Conservation (phyloP, 441 rosid genomes). For the Sinapis alba region DNA sequence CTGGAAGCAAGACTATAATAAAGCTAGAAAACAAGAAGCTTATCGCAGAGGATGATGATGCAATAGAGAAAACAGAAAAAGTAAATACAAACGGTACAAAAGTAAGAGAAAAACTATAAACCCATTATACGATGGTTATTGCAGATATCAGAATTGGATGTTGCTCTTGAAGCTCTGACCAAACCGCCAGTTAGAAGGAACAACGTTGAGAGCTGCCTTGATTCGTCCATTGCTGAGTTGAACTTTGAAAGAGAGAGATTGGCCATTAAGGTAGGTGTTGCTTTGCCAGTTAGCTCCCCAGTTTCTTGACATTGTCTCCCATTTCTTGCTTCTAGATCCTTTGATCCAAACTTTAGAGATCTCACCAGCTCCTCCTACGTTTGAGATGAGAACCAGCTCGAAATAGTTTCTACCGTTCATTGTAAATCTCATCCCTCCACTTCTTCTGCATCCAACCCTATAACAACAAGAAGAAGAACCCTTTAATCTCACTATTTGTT, state of each 20-base stretch:
- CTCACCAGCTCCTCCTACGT: slow-evolving; percentile 72
- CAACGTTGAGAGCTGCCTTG: slow-evolving; percentile 46
- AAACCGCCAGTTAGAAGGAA: slow-evolving; percentile 66
- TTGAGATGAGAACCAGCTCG: slow-evolving; percentile 65
- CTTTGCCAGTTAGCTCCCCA: slow-evolving; percentile 81
- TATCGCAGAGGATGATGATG: slow-evolving; percentile 23
- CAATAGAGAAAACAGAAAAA: slow-evolving; percentile 4
- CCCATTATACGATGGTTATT: neutral
- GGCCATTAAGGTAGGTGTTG: slow-evolving; percentile 59
- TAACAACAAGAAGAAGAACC: neutral
- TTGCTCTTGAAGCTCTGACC: slow-evolving; percentile 62
- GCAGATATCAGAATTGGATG: slow-evolving; percentile 23
- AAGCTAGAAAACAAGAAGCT: slow-evolving; percentile 18
- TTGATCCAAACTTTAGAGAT: slow-evolving; percentile 56
- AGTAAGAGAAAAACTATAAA: neutral
- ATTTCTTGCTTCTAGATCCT: slow-evolving; percentile 56
- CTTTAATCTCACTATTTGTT: neutral
- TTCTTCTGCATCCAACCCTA: slow-evolving; percentile 66
- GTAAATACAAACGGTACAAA: slow-evolving; percentile 5
- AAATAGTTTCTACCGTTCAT: slow-evolving; percentile 60
- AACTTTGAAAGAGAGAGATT: slow-evolving; percentile 64
- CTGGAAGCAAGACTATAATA: slow-evolving; percentile 33
- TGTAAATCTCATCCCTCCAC: slow-evolving; percentile 68
- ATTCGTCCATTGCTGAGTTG: slow-evolving; percentile 51
- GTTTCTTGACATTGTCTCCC: slow-evolving; percentile 71